A percentile compares a stretch with the other conserved stretches of the same genome.
Evolutionary conservation across 1,284 basidiomycete species (phyloP).

Genomic region (Erythrobasidium hasegawianum): DNA sequence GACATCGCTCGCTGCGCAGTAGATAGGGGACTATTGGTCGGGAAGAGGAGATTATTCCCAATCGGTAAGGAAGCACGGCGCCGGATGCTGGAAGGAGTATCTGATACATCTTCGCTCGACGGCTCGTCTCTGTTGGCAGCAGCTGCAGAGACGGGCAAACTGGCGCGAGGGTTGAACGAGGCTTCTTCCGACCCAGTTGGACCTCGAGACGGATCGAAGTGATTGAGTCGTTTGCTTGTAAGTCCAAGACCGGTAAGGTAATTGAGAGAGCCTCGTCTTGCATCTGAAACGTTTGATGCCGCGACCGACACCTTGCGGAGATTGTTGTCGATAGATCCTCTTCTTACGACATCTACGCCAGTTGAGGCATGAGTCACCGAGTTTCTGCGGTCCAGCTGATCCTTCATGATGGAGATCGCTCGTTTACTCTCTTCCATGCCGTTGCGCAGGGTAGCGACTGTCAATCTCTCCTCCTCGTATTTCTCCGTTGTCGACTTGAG

Average conservation of each 20-base stretch:
- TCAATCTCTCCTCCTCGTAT: conserved; percentile 71
- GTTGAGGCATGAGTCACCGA: conserved; percentile 6
- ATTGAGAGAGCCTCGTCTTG: conserved; percentile 24
- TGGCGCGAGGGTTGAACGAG: neutral
- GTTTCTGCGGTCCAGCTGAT: conserved; percentile 28
- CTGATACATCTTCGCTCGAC: too few relatives aligned
- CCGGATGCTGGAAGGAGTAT: neutral
- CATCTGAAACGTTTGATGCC: conserved; percentile 16
- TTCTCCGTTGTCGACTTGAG: conserved; percentile 54
- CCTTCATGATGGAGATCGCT: conserved; percentile 82
- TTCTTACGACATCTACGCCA: conserved; percentile 6
- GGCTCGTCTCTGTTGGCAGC: neutral
- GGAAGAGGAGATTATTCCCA: neutral
- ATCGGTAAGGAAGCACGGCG: conserved; percentile 18
- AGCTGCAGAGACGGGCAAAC: neutral
- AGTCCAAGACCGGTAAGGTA: conserved; percentile 32
- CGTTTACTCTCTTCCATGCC: conserved; percentile 89
- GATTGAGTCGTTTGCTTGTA: conserved; percentile 19
- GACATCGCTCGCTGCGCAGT: neutral
- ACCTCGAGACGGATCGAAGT: conserved; percentile 20
- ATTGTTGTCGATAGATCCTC: neutral
- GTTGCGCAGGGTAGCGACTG: conserved; percentile 69
- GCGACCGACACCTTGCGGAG: conserved; percentile 1
- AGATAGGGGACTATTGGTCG: neutral
- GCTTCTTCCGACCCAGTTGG: neutral